Evolutionary conservation across 306 rosid species (phyloP).

Genomic region (Erythrophleum fordii): DNA sequence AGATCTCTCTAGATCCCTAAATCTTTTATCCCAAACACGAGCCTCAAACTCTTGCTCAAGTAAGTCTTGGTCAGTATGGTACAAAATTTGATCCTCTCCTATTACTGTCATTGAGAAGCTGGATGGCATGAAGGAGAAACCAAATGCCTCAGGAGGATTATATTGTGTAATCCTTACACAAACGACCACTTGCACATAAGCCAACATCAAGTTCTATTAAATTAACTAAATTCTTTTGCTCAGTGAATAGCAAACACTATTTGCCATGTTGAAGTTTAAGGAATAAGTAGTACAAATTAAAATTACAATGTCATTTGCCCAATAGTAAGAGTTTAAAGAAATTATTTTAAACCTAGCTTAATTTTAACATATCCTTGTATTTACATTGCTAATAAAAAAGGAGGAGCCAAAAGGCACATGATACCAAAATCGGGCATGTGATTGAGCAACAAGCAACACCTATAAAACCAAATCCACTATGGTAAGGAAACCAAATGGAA

Average conservation of each 20-base stretch:
- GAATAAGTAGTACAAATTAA: no score
- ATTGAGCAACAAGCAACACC: constrained; percentile 13
- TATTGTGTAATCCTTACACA: not conserved
- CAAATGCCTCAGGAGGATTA: constrained; percentile 26
- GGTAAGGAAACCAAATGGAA: constrained; percentile 16
- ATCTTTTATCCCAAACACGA: constrained; percentile 81
- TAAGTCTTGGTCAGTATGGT: constrained; percentile 90
- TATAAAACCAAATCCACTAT: not conserved
- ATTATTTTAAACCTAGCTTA: no score
- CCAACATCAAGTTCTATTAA: no score
- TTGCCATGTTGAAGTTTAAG: no score
- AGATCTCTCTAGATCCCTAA: constrained; percentile 74
- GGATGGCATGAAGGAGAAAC: constrained; percentile 35
- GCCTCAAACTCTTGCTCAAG: constrained; percentile 76
- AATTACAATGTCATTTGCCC: no score
- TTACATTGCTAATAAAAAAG: constrained; percentile 8
- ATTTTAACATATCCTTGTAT: no score
- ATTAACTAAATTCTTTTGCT: no score
- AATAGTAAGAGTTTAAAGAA: no score
- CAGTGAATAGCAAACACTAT: not conserved
- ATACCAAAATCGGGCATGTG: constrained; percentile 13
- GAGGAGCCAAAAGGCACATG: not conserved
- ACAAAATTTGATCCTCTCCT: constrained; percentile 87
- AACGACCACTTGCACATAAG: not conserved
- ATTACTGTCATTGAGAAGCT: constrained; percentile 85